phyloP scores from a whole-genome alignment of 192 early-diverging fungal genomes.

The Backusella macrospora region DNA sequence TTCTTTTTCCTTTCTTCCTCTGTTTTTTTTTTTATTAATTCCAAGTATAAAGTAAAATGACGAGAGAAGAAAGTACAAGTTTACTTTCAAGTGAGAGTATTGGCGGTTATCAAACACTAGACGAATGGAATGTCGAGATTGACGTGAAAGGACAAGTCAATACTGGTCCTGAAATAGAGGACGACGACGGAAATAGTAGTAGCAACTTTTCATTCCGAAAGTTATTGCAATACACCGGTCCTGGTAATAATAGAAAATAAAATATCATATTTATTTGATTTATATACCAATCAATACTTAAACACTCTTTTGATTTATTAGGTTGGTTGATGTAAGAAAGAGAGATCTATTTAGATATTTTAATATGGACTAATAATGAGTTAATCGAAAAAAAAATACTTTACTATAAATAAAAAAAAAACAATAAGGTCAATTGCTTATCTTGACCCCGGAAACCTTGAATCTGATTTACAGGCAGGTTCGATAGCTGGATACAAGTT shows the following conservation, averaged over 20 bases:
- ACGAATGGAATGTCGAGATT: slow-evolving; percentile 35
- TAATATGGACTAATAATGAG: background rate
- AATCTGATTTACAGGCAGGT: slow-evolving; percentile 71
- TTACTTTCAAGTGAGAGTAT: background rate
- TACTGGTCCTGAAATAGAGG: slow-evolving; percentile 6
- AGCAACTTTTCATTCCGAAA: slow-evolving; percentile 61
- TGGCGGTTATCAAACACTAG: background rate
- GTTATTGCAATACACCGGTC: slow-evolving; percentile 65
- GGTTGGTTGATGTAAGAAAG: slow-evolving; percentile 39
- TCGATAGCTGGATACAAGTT: slow-evolving; percentile 68
- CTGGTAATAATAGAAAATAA: slow-evolving; percentile 56
- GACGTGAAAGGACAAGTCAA: slow-evolving; percentile 35
- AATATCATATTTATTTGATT: slow-evolving; percentile 9
- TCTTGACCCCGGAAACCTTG: slow-evolving; percentile 71
- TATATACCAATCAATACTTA: background rate
- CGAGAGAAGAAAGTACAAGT: background rate
- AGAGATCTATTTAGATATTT: background rate
- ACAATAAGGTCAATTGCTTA: slow-evolving; percentile 61
- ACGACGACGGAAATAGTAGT: background rate
- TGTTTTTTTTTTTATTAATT: background rate
- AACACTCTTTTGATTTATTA: slow-evolving; percentile 1
- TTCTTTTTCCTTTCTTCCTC: background rate
- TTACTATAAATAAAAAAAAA: background rate
- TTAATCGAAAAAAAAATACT: no score
- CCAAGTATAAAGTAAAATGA: background rate